Percentiles rank a stretch among this genome's conserved stretches.
These are phyloP conservation scores for Casuarina glauca DNA, from an alignment of 306 rosid genomes.

Conservation along the genomic window DNA sequence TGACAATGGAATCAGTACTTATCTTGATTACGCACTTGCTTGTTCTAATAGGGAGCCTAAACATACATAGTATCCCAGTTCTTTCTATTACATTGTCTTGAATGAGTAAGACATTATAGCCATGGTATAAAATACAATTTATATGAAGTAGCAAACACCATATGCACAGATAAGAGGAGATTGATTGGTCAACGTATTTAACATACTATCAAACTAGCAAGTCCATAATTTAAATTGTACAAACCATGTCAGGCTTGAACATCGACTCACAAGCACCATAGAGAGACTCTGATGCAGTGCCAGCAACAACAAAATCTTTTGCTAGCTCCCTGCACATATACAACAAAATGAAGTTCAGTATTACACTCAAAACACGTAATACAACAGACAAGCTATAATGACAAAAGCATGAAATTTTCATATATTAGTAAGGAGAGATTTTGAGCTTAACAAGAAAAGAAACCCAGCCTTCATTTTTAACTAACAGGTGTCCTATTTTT, in stretches of 20 bases:
- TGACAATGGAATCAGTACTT: constrained; percentile 2
- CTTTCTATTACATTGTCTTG: not conserved
- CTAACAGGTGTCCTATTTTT: not conserved
- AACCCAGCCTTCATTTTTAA: not conserved
- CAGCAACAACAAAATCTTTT: constrained; percentile 96
- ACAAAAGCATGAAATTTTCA: not conserved
- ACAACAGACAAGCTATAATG: no score
- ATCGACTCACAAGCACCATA: constrained; percentile 99
- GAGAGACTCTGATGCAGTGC: constrained; percentile 93
- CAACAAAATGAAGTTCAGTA: constrained; percentile 12
- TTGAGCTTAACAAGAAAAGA: not conserved
- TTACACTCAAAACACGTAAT: not conserved
- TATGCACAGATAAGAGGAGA: not conserved
- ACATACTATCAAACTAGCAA: constrained; percentile 13
- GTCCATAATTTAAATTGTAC: constrained; percentile 28
- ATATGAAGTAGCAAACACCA: not conserved
- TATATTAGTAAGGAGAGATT: not conserved
- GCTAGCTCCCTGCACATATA: constrained; percentile 82
- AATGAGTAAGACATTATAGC: not conserved
- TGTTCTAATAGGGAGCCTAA: not conserved
- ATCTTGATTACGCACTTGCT: not conserved
- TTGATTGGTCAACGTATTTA: not conserved
- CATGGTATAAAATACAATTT: not conserved
- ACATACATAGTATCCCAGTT: not conserved
- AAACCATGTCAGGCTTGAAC: constrained; percentile 96